Evolutionary conservation across 805 yeast species (phyloP), one percentile per base, ranked within the genome.

Genomic region (Starmerella vaccinii): DNA sequence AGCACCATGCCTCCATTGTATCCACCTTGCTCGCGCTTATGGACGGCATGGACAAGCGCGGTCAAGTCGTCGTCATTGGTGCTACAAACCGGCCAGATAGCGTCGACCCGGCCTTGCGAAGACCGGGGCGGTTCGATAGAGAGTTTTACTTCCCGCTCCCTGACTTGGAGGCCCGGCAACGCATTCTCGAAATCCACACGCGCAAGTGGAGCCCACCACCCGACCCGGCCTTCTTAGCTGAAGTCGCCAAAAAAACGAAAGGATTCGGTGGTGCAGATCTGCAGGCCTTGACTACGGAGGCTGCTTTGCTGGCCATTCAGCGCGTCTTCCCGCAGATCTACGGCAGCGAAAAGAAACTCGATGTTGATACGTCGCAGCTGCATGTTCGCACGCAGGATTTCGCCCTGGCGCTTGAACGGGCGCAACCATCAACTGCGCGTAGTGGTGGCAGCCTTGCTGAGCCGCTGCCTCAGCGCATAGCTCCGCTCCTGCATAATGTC

Each of bases 31-130:
- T 92, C 56, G 97, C 98, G 0, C 70, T 92, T 47, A 92, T 92
- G 98, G 98, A 92, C 66, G 98, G 98, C 60, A 92, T 92, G 97
- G 97, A 90, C 65, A 88, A 88, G 59, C 78, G 97, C 64, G 98
- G 98, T 7, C 97, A 92, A 64, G 97, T 92, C 18, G 90, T 92
- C 57, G 96, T 92, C 2, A 89, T 92, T 59, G 98, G 98, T 52
- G 98, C 98, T 1, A 92, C 98, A 0, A 92, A 92, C 68, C 73
- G 98, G 62, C 98, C 98, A 0, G 97, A 92, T 68, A 84, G 97
- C 0, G 85, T 92, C n/a, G 98, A 92, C 67, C 97, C 98, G 1
- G 98, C 98, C 0, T 72, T 92, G 52, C 76, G 98, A 62, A 76
- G 98, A 60, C 98, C 98, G 0, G 98, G 98, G 1, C 76, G 98